A percentile compares a stretch with the other conserved stretches of the same genome.
Evolutionary conservation across 2,329 filamentous ascomycete species (phyloP).

Genomic region (Colletotrichum magnum): DNA sequence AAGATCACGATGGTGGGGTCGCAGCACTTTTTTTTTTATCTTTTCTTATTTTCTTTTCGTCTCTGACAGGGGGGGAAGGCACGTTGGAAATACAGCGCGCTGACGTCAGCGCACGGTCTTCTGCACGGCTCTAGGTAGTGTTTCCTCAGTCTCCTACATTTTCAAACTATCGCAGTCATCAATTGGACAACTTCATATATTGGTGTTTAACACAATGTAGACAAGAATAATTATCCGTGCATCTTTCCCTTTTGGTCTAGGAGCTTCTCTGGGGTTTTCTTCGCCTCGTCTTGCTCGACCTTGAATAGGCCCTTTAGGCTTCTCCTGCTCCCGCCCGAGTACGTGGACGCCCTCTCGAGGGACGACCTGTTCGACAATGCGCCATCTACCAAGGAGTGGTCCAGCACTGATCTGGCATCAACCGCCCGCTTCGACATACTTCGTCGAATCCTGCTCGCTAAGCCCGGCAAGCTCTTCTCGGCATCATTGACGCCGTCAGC

Average conservation of each 20-base stretch:
- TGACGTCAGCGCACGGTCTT: constrained; percentile 11
- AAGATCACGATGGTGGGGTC: constrained; percentile 27
- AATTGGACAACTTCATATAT: neutral
- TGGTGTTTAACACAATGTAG: too few relatives aligned
- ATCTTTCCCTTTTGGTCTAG: neutral
- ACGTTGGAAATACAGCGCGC: neutral
- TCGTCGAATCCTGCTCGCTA: constrained; percentile 16
- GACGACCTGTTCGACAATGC: neutral
- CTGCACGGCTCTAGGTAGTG: neutral
- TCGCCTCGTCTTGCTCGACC: neutral
- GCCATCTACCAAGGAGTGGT: neutral
- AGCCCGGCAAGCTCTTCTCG: constrained; percentile 10
- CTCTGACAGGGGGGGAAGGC: too few relatives aligned
- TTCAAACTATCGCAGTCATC: neutral
- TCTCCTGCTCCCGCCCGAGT: constrained; percentile 2
- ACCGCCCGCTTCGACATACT: constrained; percentile 20
- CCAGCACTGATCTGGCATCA: neutral
- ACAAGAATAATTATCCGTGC: fast-evolving
- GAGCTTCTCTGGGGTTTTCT: neutral
- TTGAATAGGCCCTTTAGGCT: constrained; percentile 1
- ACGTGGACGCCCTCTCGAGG: neutral
- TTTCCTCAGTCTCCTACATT: neutral
- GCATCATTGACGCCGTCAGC: neutral
- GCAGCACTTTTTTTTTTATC: constrained; percentile 13
- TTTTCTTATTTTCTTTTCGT: neutral